phyloP scores from a whole-genome alignment of 139 green algal species.

The Chlamydomonas eustigma region DNA sequence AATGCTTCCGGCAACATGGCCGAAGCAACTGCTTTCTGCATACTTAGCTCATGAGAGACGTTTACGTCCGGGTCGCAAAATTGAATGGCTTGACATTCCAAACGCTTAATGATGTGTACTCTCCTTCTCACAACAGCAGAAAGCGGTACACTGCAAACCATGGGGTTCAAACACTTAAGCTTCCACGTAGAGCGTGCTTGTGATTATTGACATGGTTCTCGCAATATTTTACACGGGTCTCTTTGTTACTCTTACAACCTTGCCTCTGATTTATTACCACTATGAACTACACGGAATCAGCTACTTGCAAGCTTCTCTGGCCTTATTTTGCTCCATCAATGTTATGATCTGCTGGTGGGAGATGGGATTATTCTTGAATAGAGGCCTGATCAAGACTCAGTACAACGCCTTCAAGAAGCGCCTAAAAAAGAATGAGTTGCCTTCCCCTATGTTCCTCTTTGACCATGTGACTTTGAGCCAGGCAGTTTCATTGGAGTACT shows the following conservation, averaged over 20 bases:
- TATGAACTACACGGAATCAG: neutral
- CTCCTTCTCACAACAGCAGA: too few relatives aligned
- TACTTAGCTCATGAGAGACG: too few relatives aligned
- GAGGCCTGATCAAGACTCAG: conserved; percentile 11
- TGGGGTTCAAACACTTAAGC: too few relatives aligned
- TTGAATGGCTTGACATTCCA: too few relatives aligned
- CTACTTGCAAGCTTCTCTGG: neutral
- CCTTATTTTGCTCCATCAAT: conserved; percentile 14
- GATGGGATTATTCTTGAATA: conserved; percentile 18
- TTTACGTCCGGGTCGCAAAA: too few relatives aligned
- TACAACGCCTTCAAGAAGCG: conserved; percentile 9
- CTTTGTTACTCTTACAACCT: neutral
- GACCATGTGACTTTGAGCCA: conserved; percentile 10
- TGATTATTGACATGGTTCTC: neutral
- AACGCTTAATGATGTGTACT: too few relatives aligned
- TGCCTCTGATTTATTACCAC: neutral
- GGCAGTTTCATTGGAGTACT: conserved; percentile 18
- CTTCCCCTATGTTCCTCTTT: conserved; percentile 22
- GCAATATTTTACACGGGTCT: neutral
- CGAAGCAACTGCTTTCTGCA: neutral
- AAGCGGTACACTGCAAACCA: too few relatives aligned
- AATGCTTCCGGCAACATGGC: neutral
- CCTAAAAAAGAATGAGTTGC: neutral
- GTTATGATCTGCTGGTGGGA: conserved; percentile 8
- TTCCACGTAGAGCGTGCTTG: too few relatives aligned